A percentile compares a stretch with the other conserved stretches of the same genome.
phyloP scores from a whole-genome alignment of 2,329 filamentous ascomycete genomes.

The Hortaea sp. region DNA sequence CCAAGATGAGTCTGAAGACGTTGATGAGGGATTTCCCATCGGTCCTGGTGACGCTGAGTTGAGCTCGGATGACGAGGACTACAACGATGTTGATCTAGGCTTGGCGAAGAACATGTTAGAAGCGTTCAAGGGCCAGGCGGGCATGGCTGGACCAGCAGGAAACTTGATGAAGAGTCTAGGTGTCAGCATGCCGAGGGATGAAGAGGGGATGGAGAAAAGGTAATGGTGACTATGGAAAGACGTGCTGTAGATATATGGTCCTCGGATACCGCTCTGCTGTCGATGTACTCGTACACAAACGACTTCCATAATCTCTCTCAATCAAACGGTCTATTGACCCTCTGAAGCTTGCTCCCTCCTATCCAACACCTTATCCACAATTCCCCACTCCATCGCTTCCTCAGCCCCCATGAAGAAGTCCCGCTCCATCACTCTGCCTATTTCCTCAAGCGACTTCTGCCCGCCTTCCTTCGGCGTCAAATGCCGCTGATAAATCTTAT shows the following conservation, averaged over 20 bases:
- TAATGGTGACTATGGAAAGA: not conserved
- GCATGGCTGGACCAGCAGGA: conserved; percentile 73
- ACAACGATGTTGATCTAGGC: conserved; percentile 73
- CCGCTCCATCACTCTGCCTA: conserved; percentile 92
- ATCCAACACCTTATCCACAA: conserved; percentile 79
- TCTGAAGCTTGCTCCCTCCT: conserved; percentile 37
- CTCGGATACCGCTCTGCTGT: too few species aligned
- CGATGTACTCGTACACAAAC: too few species aligned
- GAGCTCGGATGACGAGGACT: conserved; percentile 37
- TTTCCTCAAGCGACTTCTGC: conserved; percentile 66
- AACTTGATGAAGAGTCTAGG: conserved; percentile 85
- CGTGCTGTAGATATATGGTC: too few species aligned
- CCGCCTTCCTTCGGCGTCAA: conserved; percentile 64
- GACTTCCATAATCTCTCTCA: too few species aligned
- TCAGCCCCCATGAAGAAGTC: conserved; percentile 88
- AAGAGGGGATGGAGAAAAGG: conserved; percentile 26
- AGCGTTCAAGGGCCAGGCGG: conserved; percentile 83
- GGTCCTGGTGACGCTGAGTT: conserved; percentile 25
- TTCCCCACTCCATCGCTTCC: conserved; percentile 80
- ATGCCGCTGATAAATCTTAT: conserved; percentile 80
- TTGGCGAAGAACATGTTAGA: conserved; percentile 84
- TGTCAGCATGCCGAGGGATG: conserved; percentile 68
- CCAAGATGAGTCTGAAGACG: conserved; percentile 20
- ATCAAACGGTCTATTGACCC: not conserved
- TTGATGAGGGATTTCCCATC: conserved; percentile 28